phyloP scores from a whole-genome alignment of 768 basidiomycete genomes.

The Podaxis sp. region DNA sequence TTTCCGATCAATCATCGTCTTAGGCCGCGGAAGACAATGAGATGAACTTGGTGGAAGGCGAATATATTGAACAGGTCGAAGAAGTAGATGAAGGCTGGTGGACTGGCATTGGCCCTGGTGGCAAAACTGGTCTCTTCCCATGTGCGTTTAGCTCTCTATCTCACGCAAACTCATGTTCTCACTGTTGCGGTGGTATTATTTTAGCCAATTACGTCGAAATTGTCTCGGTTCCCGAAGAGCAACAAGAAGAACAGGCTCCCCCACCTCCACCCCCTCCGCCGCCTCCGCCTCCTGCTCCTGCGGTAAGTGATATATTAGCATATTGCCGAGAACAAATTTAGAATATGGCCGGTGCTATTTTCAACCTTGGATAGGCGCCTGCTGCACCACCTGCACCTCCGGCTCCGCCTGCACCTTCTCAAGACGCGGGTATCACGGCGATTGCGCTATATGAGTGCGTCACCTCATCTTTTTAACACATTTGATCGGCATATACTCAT shows the following conservation, averaged over 20 bases:
- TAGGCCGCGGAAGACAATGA: conserved; percentile 87
- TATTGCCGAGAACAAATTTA: neutral
- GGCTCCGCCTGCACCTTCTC: conserved; percentile 48
- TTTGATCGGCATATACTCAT: conserved; percentile 4
- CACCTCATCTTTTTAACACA: neutral
- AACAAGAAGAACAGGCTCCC: conserved; percentile 38
- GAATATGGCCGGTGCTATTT: neutral
- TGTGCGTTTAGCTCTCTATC: conserved; percentile 40
- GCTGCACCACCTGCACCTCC: conserved; percentile 37
- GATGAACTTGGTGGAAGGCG: conserved; percentile 76
- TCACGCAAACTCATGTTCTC: neutral
- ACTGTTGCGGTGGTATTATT: neutral
- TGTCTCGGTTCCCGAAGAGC: conserved; percentile 46
- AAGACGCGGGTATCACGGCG: conserved; percentile 62
- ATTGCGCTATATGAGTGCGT: conserved; percentile 73
- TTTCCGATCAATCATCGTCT: neutral
- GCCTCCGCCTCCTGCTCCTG: conserved; percentile 51
- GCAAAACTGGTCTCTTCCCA: conserved; percentile 85
- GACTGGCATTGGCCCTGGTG: conserved; percentile 70
- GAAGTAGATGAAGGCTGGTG: conserved; percentile 92
- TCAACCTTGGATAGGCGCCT: neutral
- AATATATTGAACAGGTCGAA: conserved; percentile 79
- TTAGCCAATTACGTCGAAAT: conserved; percentile 87
- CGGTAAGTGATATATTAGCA: neutral
- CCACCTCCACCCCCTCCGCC: conserved; percentile 58